Base-by-base conservation (phyloP, 768 basidiomycete species). In the Mycena galericulata region DNA sequence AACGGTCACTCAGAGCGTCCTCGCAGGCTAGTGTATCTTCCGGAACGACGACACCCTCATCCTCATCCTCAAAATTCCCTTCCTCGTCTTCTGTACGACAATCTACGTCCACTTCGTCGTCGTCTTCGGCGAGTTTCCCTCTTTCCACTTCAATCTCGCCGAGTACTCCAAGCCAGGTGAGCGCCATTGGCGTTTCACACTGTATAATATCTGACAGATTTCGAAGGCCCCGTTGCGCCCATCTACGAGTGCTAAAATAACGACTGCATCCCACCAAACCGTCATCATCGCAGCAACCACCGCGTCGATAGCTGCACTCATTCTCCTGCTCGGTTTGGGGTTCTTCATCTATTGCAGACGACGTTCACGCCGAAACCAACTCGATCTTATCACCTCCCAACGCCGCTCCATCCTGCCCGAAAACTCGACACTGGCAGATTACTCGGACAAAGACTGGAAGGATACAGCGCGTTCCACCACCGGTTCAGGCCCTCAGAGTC, bases 231-330 rank as follows among this genome's bases (percentile, higher is more conserved):
- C 38, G 7, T 53, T 29, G 4, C 18, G 20, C 38, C 15, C 46
- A 15, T 47, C 55, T 24, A 34, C 45, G 2, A 29, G 12, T 12
- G 38, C 56, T 10, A 36, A 26, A 59, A 5, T 22, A 24, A 24
- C 29, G 6, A n/a, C 55, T 12, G 20, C 40, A 27, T 34, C 32
- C 15, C 65, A 54, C 24, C 17, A 24, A 29, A 27, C 65, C 4
- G 57, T n/a, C 26, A 32, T 67, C 24, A 67, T 67, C 30, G 65
- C 50, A 29, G 65, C 65, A 20, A 45, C 59, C 29, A 5, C 41
- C 51, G 41, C 58, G 43, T 45, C 51, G 5, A 27, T 32, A 26
- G 43, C 34, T 34, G 65, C 22, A 30, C 18, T n/a, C 1, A n/a
- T 46, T 3, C 10, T 67, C 8, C 26, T 46, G 4, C 30, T 27